Conservation (phyloP, 148 eudicot species). For the Selenicereus undatus region DNA sequence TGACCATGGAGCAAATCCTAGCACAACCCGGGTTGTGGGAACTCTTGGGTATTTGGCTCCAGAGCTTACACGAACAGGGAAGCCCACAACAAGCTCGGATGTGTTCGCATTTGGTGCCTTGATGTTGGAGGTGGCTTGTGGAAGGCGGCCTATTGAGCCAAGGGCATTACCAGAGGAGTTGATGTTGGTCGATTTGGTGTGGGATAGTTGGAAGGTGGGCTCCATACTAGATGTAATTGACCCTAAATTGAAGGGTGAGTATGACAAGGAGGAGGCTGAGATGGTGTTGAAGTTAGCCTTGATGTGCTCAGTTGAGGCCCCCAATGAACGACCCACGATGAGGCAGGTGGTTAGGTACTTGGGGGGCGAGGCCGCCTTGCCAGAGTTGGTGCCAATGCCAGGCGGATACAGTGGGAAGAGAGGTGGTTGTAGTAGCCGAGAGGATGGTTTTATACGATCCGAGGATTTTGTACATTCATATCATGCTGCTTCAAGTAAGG, state of each 20-base stretch:
- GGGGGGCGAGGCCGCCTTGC: constrained; percentile 9
- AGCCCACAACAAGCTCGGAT: constrained; percentile 11
- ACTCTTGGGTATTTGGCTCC: constrained; percentile 20
- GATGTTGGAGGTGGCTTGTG: constrained; percentile 17
- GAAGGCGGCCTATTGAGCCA: constrained; percentile 14
- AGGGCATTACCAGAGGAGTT: constrained; percentile 7
- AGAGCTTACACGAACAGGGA: constrained; percentile 14
- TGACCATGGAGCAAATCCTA: constrained; percentile 8
- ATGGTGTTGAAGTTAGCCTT: constrained; percentile 15
- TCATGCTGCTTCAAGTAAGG: not conserved
- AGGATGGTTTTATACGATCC: not conserved
- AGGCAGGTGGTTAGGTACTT: constrained; percentile 20
- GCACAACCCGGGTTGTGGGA: constrained; percentile 19
- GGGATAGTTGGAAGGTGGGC: constrained; percentile 14
- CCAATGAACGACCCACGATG: constrained; percentile 7
- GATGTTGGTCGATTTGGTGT: constrained; percentile 18
- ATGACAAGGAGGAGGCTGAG: constrained; percentile 2
- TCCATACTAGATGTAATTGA: not conserved
- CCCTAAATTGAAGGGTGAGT: constrained; percentile 5
- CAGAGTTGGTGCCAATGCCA: not conserved
- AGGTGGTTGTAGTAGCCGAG: not conserved
- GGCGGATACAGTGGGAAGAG: not conserved
- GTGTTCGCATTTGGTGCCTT: constrained; percentile 19
- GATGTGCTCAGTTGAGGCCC: constrained; percentile 9
- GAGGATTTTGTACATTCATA: not conserved